Evolutionary conservation across 1,284 basidiomycete species (phyloP), one percentile per base, ranked within the genome.

Genomic region (Irpex rosettiformis): DNA sequence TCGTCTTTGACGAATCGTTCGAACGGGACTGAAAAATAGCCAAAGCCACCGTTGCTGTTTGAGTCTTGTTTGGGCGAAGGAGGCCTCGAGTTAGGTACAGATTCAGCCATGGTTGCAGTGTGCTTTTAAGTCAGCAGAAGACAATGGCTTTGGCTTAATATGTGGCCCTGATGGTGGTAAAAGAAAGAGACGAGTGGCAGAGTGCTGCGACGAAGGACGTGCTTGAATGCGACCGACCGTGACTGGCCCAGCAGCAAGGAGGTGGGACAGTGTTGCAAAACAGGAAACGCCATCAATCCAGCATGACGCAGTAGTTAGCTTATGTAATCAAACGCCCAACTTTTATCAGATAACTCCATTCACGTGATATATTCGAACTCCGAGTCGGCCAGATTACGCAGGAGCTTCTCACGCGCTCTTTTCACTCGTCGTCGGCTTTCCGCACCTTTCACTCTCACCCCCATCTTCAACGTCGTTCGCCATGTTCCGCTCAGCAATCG

Each of bases 401-500:
- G 48, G 27, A 7, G 48, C 48, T 51, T n/a, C 48, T 24, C 48
- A 51, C 48, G 48, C 13, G 22, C 21, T 51, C 70, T 48, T 68
- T 13, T 51, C 48, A 28, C 48, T 16, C 13, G 47, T 16, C 13
- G 47, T 52, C 59, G 47, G 59, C 56, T 56, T 61, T 63, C 55
- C 58, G 60, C 66, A 54, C 21, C 62, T 63, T 63, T 49, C 56
- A 51, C 61, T 51, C 56, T 58, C 62, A 65, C 62, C 52, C 58
- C 70, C 65, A 64, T 67, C 69, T 71, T 67, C 65, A 70, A 62
- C 64, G 33, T 37, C 48, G 40, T 29, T 74, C 74, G 77, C 74
- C 76, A 91, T 91, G 89, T 85, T 90, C 71, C 83, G 81, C 76
- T 80, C 85, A 73, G 75, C 78, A 43, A 65, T 86, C 66, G 70